Conservation (phyloP, 176 grass and related monocot species). For the Musa itinerans region DNA sequence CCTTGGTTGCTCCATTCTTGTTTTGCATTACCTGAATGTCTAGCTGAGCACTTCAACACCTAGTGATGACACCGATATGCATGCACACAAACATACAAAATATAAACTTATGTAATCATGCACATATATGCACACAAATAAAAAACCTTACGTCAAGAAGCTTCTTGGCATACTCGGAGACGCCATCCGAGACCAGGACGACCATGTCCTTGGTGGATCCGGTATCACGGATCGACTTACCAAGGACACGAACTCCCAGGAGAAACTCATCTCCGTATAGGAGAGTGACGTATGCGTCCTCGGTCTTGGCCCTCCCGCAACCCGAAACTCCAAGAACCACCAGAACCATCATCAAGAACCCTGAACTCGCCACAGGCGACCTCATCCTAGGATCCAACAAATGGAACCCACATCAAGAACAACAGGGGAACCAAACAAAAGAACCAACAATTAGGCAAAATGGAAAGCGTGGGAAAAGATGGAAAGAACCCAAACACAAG, state of each 20-base stretch:
- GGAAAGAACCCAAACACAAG: too few relatives aligned
- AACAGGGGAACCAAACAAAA: not conserved
- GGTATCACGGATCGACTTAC: constrained; percentile 78
- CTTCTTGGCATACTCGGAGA: constrained; percentile 56
- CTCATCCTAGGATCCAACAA: constrained; percentile 4
- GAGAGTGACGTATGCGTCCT: constrained; percentile 85
- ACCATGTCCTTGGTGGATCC: constrained; percentile 59
- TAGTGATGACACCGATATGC: too few relatives aligned
- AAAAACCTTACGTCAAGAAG: constrained; percentile 40
- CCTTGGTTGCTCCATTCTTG: too few relatives aligned
- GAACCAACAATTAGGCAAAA: too few relatives aligned
- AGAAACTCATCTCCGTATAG: constrained; percentile 93
- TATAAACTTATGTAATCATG: too few relatives aligned
- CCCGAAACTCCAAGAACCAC: constrained; percentile 10
- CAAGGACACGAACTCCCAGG: constrained; percentile 79
- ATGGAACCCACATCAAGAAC: not conserved
- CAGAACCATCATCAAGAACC: constrained; percentile 11
- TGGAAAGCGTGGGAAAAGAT: too few relatives aligned
- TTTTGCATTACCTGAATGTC: too few relatives aligned
- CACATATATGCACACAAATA: too few relatives aligned
- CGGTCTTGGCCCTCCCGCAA: constrained; percentile 29
- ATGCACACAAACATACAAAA: too few relatives aligned
- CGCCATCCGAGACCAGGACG: constrained; percentile 90
- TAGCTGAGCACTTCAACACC: too few relatives aligned
- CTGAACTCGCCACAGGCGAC: not conserved